Evolutionary conservation across 257 asterid species (phyloP).

Genomic region (Coffea canephora): DNA sequence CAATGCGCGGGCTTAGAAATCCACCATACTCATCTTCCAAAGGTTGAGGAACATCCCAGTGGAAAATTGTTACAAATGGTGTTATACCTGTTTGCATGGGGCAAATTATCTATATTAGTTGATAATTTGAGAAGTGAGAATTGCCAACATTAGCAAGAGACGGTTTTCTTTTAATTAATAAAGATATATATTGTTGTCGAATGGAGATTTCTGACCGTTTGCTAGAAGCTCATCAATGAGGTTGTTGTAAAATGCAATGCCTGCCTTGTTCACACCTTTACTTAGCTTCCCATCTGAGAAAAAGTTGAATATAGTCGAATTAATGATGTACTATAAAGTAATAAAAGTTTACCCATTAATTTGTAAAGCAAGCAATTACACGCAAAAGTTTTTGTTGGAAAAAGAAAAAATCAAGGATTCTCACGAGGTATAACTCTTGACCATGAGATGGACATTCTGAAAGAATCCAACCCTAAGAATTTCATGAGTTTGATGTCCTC

Average conservation of each 20-base stretch:
- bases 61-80: conserved; percentile 58
- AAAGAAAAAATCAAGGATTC: not conserved
- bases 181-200: too few species aligned
- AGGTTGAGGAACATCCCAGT: conserved; percentile 74
- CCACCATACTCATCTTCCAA: conserved; percentile 64
- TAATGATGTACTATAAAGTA: too few species aligned
- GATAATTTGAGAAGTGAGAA: not conserved
- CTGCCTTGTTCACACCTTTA: conserved; percentile 31
- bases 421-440: conserved; percentile 35
- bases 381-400: not conserved
- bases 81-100: conserved; percentile 31
- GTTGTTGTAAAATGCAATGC: conserved; percentile 35
- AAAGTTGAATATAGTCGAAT: too few species aligned
- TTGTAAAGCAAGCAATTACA: too few species aligned
- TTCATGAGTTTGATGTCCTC: conserved; percentile 12
- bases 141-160: too few species aligned
- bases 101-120: not conserved
- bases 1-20: conserved; percentile 43
- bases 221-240: conserved; percentile 29
- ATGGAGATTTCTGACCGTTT: conserved; percentile 11
- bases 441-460: conserved; percentile 28
- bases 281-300: conserved; percentile 13
- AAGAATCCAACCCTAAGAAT: conserved; percentile 8
- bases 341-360: too few species aligned
- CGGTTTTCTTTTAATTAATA: too few species aligned